phyloP scores from a whole-genome alignment of 495 filamentous ascomycete species.

The Terfezia claveryi region DNA sequence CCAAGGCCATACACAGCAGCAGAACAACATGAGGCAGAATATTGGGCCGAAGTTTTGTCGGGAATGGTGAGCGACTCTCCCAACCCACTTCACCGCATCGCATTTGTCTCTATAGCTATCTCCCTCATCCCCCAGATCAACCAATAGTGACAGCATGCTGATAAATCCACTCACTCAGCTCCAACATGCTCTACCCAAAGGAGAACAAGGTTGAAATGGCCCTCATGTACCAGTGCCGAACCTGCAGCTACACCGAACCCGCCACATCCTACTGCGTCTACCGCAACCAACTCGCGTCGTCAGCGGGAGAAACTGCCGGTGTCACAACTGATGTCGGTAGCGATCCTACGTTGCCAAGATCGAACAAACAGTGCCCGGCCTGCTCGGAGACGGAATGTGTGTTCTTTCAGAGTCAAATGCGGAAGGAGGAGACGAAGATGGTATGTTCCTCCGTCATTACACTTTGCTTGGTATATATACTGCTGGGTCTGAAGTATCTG shows the following conservation, averaged over 20 bases:
- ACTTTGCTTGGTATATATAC: not conserved
- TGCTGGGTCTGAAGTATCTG: not conserved
- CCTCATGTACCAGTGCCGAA: conserved; percentile 65
- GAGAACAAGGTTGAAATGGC: conserved; percentile 40
- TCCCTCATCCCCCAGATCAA: too few relatives aligned
- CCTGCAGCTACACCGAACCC: conserved; percentile 69
- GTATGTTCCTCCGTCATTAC: conserved; percentile 30
- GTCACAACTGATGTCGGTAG: conserved; percentile 89
- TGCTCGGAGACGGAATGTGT: conserved; percentile 76
- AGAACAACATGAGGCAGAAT: conserved; percentile 12
- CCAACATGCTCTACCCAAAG: conserved; percentile 93
- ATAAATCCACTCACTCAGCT: conserved; percentile 25
- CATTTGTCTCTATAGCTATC: too few relatives aligned
- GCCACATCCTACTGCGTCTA: conserved; percentile 75
- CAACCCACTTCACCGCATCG: not conserved
- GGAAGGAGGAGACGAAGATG: conserved; percentile 93
- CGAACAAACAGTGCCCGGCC: conserved; percentile 56
- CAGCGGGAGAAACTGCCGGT: conserved; percentile 83
- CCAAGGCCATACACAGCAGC: conserved; percentile 3
- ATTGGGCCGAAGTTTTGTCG: conserved; percentile 89
- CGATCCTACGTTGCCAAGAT: conserved; percentile 90
- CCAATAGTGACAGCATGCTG: too few relatives aligned
- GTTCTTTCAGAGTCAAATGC: conserved; percentile 95
- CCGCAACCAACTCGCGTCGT: conserved; percentile 70
- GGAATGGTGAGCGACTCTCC: conserved; percentile 43